These are phyloP conservation scores for Bacidia gigantensis DNA, from an alignment of 495 filamentous ascomycete genomes.

Conservation along the genomic window DNA sequence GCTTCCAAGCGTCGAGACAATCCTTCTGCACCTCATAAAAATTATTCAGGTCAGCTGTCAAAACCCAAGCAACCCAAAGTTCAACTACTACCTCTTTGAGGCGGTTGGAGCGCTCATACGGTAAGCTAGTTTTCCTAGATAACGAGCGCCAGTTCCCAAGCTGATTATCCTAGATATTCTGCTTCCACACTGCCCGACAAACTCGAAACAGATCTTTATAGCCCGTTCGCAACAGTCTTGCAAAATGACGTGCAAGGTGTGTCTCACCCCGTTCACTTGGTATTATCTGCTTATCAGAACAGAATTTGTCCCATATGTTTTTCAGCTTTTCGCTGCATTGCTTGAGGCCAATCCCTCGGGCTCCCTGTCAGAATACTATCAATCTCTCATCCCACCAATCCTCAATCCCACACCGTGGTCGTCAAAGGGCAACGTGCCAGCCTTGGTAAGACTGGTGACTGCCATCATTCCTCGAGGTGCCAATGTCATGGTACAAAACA, in stretches of 20 bases:
- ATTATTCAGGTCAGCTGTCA: constrained; percentile 78
- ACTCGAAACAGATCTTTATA: constrained; percentile 63
- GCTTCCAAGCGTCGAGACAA: constrained; percentile 50
- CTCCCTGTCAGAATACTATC: constrained; percentile 60
- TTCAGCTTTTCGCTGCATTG: constrained; percentile 84
- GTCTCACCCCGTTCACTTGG: constrained; percentile 8
- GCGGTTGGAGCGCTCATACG: constrained; percentile 86
- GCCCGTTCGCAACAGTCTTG: constrained; percentile 62
- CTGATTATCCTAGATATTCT: constrained; percentile 40
- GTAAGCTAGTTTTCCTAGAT: constrained; percentile 23
- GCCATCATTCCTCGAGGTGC: constrained; percentile 69
- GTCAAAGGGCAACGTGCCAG: constrained; percentile 81
- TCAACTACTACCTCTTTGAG: constrained; percentile 98
- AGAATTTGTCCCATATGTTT: constrained; percentile 95
- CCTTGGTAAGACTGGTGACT: constrained; percentile 69
- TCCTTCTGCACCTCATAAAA: constrained; percentile 63
- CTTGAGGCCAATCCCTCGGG: constrained; percentile 68
- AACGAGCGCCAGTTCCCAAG: background rate
- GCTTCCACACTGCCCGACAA: constrained; percentile 53
- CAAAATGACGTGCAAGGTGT: constrained; percentile 65
- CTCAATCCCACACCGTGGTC: constrained; percentile 74
- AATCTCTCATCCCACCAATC: constrained; percentile 57
- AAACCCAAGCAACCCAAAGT: constrained; percentile 94
- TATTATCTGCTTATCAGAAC: constrained; percentile 13
- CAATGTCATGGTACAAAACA: constrained; percentile 53